phyloP scores from a whole-genome alignment of 345 rosid genomes.

The Aquilaria malaccensis region DNA sequence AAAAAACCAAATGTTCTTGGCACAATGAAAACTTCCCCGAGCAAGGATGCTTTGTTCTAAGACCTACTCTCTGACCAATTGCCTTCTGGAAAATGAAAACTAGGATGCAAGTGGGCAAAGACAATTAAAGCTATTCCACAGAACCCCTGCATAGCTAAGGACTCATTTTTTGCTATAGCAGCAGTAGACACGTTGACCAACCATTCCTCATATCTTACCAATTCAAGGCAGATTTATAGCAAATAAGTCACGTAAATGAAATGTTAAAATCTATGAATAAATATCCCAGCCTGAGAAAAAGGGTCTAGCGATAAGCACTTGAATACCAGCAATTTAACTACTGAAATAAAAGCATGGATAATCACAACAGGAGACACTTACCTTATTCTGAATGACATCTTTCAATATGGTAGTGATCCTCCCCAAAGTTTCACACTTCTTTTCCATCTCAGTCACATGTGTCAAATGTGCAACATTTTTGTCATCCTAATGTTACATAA shows the following conservation, averaged over 20 bases:
- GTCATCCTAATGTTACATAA: constrained; percentile 53
- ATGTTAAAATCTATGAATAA: no score
- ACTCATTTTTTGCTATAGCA: no score
- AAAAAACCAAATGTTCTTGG: not conserved
- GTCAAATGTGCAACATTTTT: constrained; percentile 95
- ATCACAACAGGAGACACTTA: constrained; percentile 14
- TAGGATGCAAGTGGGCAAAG: no score
- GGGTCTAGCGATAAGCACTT: not conserved
- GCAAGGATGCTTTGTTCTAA: not conserved
- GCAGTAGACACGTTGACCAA: no score
- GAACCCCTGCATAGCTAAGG: no score
- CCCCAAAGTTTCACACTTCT: constrained; percentile 77
- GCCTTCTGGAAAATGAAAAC: no score
- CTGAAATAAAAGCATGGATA: not conserved
- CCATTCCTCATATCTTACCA: no score
- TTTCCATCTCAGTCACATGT: constrained; percentile 92
- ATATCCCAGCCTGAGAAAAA: no score
- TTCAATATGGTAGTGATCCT: constrained; percentile 89
- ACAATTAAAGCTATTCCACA: no score
- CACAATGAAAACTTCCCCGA: not conserved
- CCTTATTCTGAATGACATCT: constrained; percentile 99
- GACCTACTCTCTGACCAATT: not conserved
- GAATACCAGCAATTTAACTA: not conserved
- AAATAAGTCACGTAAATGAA: no score
- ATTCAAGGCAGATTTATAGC: no score